Evolutionary conservation across 2,329 filamentous ascomycete species (phyloP), one percentile per base, ranked within the genome.

Genomic region (Beauveria caledonica): DNA sequence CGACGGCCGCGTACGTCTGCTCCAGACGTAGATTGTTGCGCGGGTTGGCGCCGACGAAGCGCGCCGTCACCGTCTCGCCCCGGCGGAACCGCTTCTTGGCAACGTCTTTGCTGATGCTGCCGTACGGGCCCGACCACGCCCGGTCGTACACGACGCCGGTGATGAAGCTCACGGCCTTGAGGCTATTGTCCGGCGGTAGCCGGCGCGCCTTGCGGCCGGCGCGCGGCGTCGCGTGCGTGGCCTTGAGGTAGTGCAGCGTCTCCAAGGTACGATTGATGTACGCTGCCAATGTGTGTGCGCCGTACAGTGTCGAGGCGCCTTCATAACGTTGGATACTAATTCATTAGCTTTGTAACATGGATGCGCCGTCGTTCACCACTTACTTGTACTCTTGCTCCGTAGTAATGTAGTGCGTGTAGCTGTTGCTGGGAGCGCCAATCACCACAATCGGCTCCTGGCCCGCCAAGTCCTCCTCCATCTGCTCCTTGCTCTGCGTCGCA

Each of bases 221-320:
- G 11, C 62, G 61, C 2, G 62, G 58, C 0, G 73, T 68, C 62
- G 75, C 67, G 51, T 77, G 68, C 7, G 78, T 72, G 11, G 79
- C 72, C 17, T 79, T 76, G 7, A 96, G 80, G 65, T 87, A 88
- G 3, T 84, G 84, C 1, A 96, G 79, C 65, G 86, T 84, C 0
- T 80, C 82, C 13, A 90, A 75, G 0, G 89, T 92, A 19, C 92
- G 78, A 69, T 95, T 90, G 72, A 96, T 88, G 74, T 94, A 92
- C 0, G 90, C 92, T 19, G 88, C 86, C n/a, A 96, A 78, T 0
- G 90, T 93, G 69, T 92, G 87, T 0, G 84, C 89, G 0, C 92
- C 92, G 70, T 92, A 93, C 2, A 97, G 80, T 0, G 92, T 97
- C 3, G 88, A 92, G 0, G 90, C 92, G 40, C 92, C 92, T 74